Conservation (phyloP, 2,329 filamentous ascomycete species). For the Teratosphaeria epicoccoides region DNA sequence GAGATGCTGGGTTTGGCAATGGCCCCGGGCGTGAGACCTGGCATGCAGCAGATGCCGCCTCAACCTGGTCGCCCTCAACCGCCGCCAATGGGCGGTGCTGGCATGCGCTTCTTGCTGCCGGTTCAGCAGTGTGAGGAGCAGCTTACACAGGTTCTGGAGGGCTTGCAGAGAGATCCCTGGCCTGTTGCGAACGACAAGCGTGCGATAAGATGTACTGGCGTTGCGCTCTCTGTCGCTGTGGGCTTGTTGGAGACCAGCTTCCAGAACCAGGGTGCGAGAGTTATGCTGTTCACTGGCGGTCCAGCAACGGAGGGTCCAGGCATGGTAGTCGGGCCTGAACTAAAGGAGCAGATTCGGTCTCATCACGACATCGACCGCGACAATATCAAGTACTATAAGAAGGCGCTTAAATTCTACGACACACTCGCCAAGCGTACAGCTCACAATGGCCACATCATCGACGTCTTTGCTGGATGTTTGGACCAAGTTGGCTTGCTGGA, state of each 20-base stretch:
- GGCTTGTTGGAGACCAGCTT: constrained; percentile 89
- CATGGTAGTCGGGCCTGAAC: constrained; percentile 89
- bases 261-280: constrained; percentile 85
- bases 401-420: constrained; percentile 97
- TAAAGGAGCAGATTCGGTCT: constrained; percentile 91
- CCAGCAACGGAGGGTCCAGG: constrained; percentile 92
- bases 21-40: constrained; percentile 57
- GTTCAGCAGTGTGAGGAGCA: constrained; percentile 96
- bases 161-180: constrained; percentile 95
- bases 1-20: constrained; percentile 83
- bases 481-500: constrained; percentile 95
- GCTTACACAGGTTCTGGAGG: constrained; percentile 88
- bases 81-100: constrained; percentile 64
- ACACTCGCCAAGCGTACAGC: constrained; percentile 84
- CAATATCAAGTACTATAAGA: constrained; percentile 99
- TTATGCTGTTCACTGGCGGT: constrained; percentile 95
- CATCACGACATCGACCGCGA: constrained; percentile 98
- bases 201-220: constrained; percentile 82
- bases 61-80: constrained; percentile 58
- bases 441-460: constrained; percentile 93
- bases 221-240: constrained; percentile 90
- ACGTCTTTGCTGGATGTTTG: constrained; percentile 93
- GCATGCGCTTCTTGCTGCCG: constrained; percentile 81
- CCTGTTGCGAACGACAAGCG: constrained; percentile 89
- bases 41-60: constrained; percentile 48